Base-by-base conservation (phyloP, 2,329 filamentous ascomycete genomes). In the Ophiostoma ulmi region DNA sequence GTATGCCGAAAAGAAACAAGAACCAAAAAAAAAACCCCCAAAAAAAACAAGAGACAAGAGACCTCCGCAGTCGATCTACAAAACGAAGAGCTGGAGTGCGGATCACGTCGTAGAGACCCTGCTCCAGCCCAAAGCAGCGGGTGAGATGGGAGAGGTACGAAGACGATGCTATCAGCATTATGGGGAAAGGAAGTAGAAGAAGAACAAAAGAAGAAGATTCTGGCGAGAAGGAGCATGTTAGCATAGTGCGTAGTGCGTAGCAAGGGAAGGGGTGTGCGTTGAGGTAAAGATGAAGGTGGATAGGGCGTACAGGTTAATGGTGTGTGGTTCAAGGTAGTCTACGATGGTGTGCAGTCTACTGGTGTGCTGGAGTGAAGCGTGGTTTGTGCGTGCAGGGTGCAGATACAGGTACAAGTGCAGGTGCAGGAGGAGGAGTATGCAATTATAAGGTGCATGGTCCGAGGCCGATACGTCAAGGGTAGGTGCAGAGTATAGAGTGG, bases 121-220 rank as follows among this genome's bases (percentile, higher is more conserved):
- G 52, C 13, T 14, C 52, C 52, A 58, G 52, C 22, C 52, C 22
- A 58, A 58, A 58, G 52, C n/a, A n/a, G 52, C 22, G 52, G 52
- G 52, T 26, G 52, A 17, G 52, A 14, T 58, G 52, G 52, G 52
- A 58, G 52, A 58, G 52, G 17, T 13, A n/a, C 8, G 52, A n/a
- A 7, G 22, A 13, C 3, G n/a, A 58, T 55, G 48, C 22, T 58
- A 58, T 58, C 52, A 26, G 22, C 52, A 58, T 13, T 31, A 58
- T 58, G 52, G 52, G 52, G 52, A 58, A 58, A 58, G 22, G 52
- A 58, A 58, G 52, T 58, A 26, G 52, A 58, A 58, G 52, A 58
- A 58, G n/a, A 58, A 26, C 52, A 14, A 3, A 13, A 58, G 44
- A 5, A 48, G 52, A 58, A 58, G 52, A 26, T 14, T 58, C 52